Percentiles rank a stretch among this genome's conserved stretches.
phyloP scores from a whole-genome alignment of 108 stramenopile genomes.

The Poteriospumella lacustris region DNA sequence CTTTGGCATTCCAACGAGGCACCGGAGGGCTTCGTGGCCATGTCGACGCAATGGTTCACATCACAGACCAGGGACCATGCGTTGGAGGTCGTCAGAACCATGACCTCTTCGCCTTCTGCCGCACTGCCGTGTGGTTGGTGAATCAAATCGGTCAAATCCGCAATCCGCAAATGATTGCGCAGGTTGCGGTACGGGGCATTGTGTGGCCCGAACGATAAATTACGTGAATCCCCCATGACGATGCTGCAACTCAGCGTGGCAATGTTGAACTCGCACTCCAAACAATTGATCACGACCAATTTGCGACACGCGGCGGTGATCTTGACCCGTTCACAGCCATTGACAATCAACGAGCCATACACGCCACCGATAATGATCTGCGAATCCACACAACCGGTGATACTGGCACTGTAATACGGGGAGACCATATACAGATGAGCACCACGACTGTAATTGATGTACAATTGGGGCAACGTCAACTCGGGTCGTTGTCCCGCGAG shows the following conservation, averaged over 20 bases:
- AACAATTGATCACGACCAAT: slow-evolving; percentile 14
- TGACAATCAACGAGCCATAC: slow-evolving; percentile 21
- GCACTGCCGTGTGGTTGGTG: too few species aligned
- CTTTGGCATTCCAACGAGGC: not conserved
- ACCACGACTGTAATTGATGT: not conserved
- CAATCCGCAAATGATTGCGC: not conserved
- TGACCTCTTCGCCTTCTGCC: not conserved
- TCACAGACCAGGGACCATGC: not conserved
- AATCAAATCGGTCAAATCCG: slow-evolving; percentile 1
- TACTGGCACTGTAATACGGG: slow-evolving; percentile 9
- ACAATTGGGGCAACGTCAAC: not conserved
- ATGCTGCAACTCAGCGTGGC: slow-evolving; percentile 10
- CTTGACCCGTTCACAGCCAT: slow-evolving; percentile 22
- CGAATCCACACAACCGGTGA: slow-evolving; percentile 2
- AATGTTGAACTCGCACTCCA: slow-evolving; percentile 20
- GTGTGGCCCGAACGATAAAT: not conserved
- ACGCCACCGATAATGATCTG: slow-evolving; percentile 14
- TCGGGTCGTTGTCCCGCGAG: too few species aligned
- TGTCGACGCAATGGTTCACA: not conserved
- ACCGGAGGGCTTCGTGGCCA: not conserved
- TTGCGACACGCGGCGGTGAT: not conserved
- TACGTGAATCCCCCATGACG: not conserved
- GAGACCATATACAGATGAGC: not conserved
- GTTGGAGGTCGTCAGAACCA: not conserved
- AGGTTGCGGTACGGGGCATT: slow-evolving; percentile 16